Evolutionary conservation across 2,329 filamentous ascomycete genomes (phyloP).

Genomic region (Xylaria hypoxylon): DNA sequence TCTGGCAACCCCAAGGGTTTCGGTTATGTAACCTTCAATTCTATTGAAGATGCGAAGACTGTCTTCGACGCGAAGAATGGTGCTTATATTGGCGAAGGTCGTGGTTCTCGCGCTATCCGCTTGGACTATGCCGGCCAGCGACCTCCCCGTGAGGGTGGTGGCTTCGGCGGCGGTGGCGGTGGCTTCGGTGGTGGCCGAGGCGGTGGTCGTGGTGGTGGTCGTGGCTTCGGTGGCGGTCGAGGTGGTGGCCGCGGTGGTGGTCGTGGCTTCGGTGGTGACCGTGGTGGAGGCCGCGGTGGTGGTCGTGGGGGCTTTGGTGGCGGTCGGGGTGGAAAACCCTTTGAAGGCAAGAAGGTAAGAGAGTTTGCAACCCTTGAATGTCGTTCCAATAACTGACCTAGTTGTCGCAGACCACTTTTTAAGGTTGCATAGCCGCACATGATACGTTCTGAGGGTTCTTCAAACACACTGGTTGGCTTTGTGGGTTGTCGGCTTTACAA

Average conservation of each 20-base stretch:
- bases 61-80: conserved; percentile 79
- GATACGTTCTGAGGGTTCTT: conserved; percentile 58
- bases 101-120: conserved; percentile 79
- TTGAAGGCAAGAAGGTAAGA: conserved; percentile 77
- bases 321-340: conserved; percentile 66
- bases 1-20: conserved; percentile 90
- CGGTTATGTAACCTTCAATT: conserved; percentile 87
- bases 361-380: not conserved
- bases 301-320: conserved; percentile 57
- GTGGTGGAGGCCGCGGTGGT: conserved; percentile 62
- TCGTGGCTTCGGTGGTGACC: conserved; percentile 63
- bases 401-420: conserved; percentile 60
- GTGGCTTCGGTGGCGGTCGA: conserved; percentile 59
- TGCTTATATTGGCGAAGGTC: conserved; percentile 69
- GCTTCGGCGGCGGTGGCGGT: conserved; percentile 59
- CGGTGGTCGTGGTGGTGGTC: conserved; percentile 64
- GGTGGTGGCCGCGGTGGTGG: conserved; percentile 55
- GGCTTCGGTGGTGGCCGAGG: conserved; percentile 64
- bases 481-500: conserved; percentile 68
- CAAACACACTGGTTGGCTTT: conserved; percentile 62
- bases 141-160: conserved; percentile 66
- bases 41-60: conserved; percentile 83
- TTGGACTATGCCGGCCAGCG: conserved; percentile 84
- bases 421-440: conserved; percentile 55
- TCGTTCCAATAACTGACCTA: conserved; percentile 20